Evolutionary conservation across 2,329 filamentous ascomycete species (phyloP).

Genomic region (Colletotrichum cereale): DNA sequence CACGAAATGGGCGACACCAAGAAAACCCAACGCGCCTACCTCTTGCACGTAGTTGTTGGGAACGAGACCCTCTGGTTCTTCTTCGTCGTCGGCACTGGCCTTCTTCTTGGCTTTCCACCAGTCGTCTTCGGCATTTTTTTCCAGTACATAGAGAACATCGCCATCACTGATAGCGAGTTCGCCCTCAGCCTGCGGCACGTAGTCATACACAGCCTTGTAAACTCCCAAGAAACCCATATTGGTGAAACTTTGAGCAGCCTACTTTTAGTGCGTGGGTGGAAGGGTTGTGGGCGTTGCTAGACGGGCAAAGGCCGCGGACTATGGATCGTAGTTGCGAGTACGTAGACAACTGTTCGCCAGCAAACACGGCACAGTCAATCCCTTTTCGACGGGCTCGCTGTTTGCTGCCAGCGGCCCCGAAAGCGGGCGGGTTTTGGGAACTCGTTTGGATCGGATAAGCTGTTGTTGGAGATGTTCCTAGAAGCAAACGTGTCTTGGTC

Average conservation of each 20-base stretch:
- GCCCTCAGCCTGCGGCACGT: slow-evolving; percentile 85
- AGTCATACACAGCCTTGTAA: slow-evolving; percentile 93
- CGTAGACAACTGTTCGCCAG: background rate
- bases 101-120: slow-evolving; percentile 99
- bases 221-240: slow-evolving; percentile 92
- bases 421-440: background rate
- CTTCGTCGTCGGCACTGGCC: slow-evolving; percentile 84
- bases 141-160: slow-evolving; percentile 88
- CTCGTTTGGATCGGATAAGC: background rate
- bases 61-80: slow-evolving; percentile 90
- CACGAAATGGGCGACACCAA: background rate
- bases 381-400: slow-evolving; percentile 16
- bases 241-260: background rate
- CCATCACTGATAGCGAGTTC: slow-evolving; percentile 89
- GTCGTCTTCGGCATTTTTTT: slow-evolving; percentile 81
- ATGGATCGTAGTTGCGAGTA: background rate
- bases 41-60: slow-evolving; percentile 96
- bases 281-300: background rate
- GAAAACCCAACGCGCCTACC: slow-evolving; percentile 61
- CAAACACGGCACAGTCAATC: background rate
- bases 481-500: background rate
- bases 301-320: slow-evolving; percentile 5
- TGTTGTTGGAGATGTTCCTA: background rate
- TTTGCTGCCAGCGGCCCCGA: slow-evolving; percentile 27
- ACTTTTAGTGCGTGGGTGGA: background rate